Conservation (phyloP, 257 asterid genomes). For the Ocimum tenuiflorum region DNA sequence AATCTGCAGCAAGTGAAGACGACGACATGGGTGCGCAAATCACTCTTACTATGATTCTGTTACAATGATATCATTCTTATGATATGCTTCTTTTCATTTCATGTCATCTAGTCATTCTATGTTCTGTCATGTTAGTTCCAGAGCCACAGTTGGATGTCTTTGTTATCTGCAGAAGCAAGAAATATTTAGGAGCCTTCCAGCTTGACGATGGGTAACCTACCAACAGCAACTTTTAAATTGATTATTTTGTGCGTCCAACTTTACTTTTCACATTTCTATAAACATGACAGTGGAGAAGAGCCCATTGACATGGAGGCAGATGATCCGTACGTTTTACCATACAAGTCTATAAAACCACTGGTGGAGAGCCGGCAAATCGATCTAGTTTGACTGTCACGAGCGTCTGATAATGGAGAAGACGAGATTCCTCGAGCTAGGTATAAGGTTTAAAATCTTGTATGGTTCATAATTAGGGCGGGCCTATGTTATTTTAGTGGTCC, state of each 20-base stretch:
- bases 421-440: neutral
- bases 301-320: constrained; percentile 72
- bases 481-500: too few relatives aligned
- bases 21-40: constrained; percentile 99
- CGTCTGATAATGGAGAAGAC: neutral
- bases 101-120: neutral
- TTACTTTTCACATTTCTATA: constrained; percentile 12
- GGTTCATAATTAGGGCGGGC: too few relatives aligned
- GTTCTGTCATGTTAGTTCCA: constrained; percentile 39
- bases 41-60: too few relatives aligned
- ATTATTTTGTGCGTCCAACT: neutral
- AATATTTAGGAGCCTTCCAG: constrained; percentile 64
- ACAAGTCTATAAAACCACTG: constrained; percentile 74
- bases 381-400: constrained; percentile 51
- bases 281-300: constrained; percentile 56
- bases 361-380: constrained; percentile 77
- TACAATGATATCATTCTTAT: too few relatives aligned
- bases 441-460: too few relatives aligned
- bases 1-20: constrained; percentile 76
- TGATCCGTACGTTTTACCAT: constrained; percentile 71
- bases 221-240: neutral
- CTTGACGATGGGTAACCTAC: constrained; percentile 63
- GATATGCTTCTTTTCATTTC: neutral
- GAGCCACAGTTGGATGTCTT: constrained; percentile 68
- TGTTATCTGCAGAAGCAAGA: constrained; percentile 81